A percentile compares a stretch with the other conserved stretches of the same genome.
These are phyloP conservation scores for Calycina herbarum DNA, from an alignment of 2,329 filamentous ascomycete species.

Conservation along the genomic window DNA sequence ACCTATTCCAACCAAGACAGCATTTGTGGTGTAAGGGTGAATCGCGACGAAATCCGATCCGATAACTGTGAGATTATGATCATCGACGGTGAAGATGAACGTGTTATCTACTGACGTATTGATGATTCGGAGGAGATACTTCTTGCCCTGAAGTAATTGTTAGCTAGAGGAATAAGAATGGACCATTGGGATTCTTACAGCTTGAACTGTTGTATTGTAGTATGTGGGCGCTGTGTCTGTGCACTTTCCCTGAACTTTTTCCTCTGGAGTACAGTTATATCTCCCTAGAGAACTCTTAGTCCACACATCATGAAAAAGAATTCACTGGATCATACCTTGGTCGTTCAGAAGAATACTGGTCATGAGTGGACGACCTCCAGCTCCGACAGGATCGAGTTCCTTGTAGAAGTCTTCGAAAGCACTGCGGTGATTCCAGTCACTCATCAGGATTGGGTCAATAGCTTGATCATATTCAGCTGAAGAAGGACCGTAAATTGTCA, in stretches of 20 bases:
- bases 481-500: slow-evolving; percentile 50
- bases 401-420: slow-evolving; percentile 11
- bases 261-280: not conserved
- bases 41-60: slow-evolving; percentile 58
- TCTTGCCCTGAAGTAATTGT: slow-evolving; percentile 34
- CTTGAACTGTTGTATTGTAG: not conserved
- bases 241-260: not conserved
- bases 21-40: slow-evolving; percentile 49
- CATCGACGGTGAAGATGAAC: slow-evolving; percentile 49
- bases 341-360: slow-evolving; percentile 17
- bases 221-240: not conserved
- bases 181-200: not conserved
- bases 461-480: slow-evolving; percentile 15
- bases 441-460: slow-evolving; percentile 20
- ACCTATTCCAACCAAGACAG: slow-evolving; percentile 42
- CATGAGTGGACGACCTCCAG: slow-evolving; percentile 22
- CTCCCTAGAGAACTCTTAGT: not conserved
- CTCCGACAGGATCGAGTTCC: not conserved
- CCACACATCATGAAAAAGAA: not conserved
- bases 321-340: not conserved
- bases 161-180: too few species aligned
- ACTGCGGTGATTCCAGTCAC: slow-evolving; percentile 16
- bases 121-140: slow-evolving; percentile 48
- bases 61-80: slow-evolving; percentile 58
- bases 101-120: slow-evolving; percentile 46